These are phyloP conservation scores for Paecilomyces formosus DNA, from an alignment of 2,329 filamentous ascomycete species.

Conservation along the genomic window DNA sequence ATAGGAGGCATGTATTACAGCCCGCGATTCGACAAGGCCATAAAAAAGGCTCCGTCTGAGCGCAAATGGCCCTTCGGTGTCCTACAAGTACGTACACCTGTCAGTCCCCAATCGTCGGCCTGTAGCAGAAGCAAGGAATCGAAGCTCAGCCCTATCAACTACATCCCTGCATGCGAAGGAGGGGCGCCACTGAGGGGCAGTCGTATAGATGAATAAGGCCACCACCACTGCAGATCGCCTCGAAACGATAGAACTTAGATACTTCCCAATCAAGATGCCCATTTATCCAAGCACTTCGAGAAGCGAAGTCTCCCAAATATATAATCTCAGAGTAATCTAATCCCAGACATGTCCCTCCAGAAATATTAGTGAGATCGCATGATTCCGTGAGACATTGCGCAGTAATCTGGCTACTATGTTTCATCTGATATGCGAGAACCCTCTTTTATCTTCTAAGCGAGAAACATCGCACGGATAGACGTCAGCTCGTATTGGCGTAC, in stretches of 20 bases:
- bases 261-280: too few species aligned
- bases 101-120: background rate
- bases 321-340: too few species aligned
- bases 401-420: background rate
- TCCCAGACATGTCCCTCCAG: too few species aligned
- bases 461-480: background rate
- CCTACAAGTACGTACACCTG: background rate
- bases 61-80: slow-evolving; percentile 11
- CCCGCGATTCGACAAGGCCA: too few species aligned
- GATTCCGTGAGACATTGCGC: background rate
- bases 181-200: background rate
- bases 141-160: background rate
- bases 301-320: too few species aligned
- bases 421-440: background rate
- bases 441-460: background rate
- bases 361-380: background rate
- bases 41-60: too few species aligned
- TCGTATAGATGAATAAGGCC: background rate
- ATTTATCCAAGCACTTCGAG: too few species aligned
- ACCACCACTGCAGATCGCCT: background rate
- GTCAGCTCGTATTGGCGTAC: background rate
- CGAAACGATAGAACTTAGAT: too few species aligned
- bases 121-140: background rate
- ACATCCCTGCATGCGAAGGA: background rate
- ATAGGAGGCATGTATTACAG: too few species aligned